Conservation (phyloP, 768 basidiomycete genomes). For the Boletus eberwhitei region DNA sequence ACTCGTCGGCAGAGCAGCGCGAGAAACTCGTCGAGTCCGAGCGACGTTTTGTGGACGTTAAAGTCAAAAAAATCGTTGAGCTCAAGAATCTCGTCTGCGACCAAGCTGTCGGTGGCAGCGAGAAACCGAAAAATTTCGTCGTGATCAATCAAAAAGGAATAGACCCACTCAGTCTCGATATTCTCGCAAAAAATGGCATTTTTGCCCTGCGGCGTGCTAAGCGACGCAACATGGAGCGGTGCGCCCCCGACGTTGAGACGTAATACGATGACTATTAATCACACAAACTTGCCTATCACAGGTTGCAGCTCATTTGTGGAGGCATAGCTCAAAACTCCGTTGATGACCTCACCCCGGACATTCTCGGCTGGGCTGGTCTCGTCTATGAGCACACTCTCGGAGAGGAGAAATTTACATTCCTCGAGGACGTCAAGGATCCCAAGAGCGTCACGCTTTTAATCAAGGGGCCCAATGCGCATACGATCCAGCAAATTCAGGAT, state of each 20-base stretch:
- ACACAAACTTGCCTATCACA: slow-evolving; percentile 31
- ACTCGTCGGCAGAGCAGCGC: slow-evolving; percentile 95
- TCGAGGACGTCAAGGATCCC: slow-evolving; percentile 94
- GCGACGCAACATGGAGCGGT: slow-evolving; percentile 99
- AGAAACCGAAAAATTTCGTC: slow-evolving; percentile 85
- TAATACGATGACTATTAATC: slow-evolving; percentile 29
- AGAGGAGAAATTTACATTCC: slow-evolving; percentile 97
- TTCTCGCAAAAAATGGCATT: slow-evolving; percentile 95
- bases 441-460: slow-evolving; percentile 94
- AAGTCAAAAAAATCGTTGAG: slow-evolving; percentile 93
- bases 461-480: slow-evolving; percentile 97
- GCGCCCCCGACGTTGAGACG: slow-evolving; percentile 22
- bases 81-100: slow-evolving; percentile 97
- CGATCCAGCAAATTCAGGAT: slow-evolving; percentile 94
- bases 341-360: slow-evolving; percentile 87
- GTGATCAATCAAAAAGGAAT: slow-evolving; percentile 99
- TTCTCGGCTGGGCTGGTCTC: slow-evolving; percentile 95
- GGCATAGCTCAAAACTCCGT: slow-evolving; percentile 97
- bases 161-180: slow-evolving; percentile 93
- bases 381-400: slow-evolving; percentile 99
- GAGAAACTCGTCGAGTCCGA: slow-evolving; percentile 99
- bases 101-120: slow-evolving; percentile 77
- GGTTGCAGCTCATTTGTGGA: slow-evolving; percentile 90
- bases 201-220: slow-evolving; percentile 93
- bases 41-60: slow-evolving; percentile 87